Evolutionary conservation across 148 eudicot genomes (phyloP).

Genomic region (Cornus controversa): DNA sequence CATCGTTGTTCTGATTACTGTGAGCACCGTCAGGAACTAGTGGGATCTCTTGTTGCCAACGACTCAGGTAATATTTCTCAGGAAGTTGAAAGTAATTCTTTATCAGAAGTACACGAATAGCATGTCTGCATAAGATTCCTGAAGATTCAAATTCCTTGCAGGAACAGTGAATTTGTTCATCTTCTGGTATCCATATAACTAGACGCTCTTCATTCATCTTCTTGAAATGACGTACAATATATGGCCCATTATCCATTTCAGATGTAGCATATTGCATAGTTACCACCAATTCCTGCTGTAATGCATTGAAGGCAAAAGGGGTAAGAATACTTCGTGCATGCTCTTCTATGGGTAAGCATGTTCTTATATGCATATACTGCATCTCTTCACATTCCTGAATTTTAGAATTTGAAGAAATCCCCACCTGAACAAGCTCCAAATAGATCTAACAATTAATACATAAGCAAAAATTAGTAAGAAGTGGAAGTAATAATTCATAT

Average conservation of each 20-base stretch:
- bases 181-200: conserved; percentile 37
- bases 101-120: conserved; percentile 30
- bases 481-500: neutral
- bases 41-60: conserved; percentile 21
- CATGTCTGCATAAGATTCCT: conserved; percentile 38
- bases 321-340: conserved; percentile 35
- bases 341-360: conserved; percentile 39
- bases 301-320: conserved; percentile 35
- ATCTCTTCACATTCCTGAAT: conserved; percentile 22
- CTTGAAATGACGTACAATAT: conserved; percentile 30
- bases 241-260: conserved; percentile 31
- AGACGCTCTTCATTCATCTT: conserved; percentile 35
- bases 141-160: conserved; percentile 48
- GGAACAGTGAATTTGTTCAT: conserved; percentile 39
- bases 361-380: conserved; percentile 24
- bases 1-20: conserved; percentile 11
- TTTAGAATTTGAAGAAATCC: conserved; percentile 14
- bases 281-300: conserved; percentile 34
- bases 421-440: conserved; percentile 25
- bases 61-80: conserved; percentile 25
- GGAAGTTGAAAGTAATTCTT: conserved; percentile 42
- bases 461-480: neutral
- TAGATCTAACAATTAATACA: neutral
- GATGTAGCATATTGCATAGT: conserved; percentile 40
- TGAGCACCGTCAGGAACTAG: conserved; percentile 20